Percentiles rank a stretch among this genome's conserved stretches.
Conservation (phyloP, 2,329 filamentous ascomycete genomes). For the Hypoxylon sp. region DNA sequence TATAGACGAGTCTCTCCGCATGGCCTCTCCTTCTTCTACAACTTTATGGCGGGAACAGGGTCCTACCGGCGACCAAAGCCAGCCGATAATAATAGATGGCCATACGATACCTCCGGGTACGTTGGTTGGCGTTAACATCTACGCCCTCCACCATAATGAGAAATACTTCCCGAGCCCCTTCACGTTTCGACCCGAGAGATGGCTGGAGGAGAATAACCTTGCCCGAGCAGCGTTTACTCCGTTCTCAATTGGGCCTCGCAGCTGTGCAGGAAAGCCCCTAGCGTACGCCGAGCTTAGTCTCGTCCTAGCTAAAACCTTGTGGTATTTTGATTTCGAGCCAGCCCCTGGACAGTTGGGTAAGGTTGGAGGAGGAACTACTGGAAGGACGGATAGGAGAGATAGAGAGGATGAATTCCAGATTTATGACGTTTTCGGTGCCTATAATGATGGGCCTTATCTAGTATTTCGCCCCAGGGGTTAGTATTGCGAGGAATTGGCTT, state of each 20-base stretch:
- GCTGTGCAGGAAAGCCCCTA: neutral
- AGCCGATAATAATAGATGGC: neutral
- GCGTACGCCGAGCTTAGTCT: neutral
- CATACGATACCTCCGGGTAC: neutral
- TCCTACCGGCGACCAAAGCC: neutral
- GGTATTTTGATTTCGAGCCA: neutral
- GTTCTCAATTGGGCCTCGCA: neutral
- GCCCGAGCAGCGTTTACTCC: neutral
- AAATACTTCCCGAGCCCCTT: slow-evolving; percentile 6
- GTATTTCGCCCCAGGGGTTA: neutral
- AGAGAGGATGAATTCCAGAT: slow-evolving; percentile 6
- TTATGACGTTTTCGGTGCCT: slow-evolving; percentile 1
- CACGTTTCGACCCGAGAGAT: neutral
- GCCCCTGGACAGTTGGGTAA: neutral
- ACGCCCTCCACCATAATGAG: neutral
- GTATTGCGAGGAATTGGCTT: neutral
- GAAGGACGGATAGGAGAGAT: neutral
- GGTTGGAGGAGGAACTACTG: slow-evolving; percentile 1
- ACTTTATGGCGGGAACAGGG: slow-evolving; percentile 1
- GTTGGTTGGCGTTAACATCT: slow-evolving; percentile 1
- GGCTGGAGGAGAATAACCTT: neutral
- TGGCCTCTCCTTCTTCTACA: neutral
- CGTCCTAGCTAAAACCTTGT: neutral
- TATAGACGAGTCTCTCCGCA: neutral
- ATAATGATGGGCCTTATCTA: slow-evolving; percentile 5